Base-by-base conservation (phyloP, 2,329 filamentous ascomycete genomes). In the Penicillium paneum region DNA sequence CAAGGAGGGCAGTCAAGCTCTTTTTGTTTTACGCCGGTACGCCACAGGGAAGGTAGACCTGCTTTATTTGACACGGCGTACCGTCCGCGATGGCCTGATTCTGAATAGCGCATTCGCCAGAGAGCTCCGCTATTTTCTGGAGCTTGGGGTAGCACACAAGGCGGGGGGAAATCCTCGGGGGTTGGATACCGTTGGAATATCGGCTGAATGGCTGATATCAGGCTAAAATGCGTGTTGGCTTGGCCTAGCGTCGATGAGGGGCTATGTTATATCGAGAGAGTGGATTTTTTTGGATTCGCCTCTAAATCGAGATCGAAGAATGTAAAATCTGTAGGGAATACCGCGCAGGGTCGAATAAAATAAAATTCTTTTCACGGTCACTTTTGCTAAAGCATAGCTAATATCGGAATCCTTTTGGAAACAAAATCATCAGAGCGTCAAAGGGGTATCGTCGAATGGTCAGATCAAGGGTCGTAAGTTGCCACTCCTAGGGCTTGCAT, bases 401-500 rank as follows among this genome's bases (percentile, higher is more conserved):
- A 28, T 21, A 39, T 44, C 12, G 19, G 28, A n/a, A 40, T n/a
- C 45, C 39, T 34, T 15, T 29, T 24, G 24, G 44, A 24, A 32
- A 34, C 42, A 55, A 35, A 43, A 28, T 47, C 29, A 52, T 48
- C 43, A 49, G 39, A 47, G 19, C 40, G 32, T 39, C 24, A 41
- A 56, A 57, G 31, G 45, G 52, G 52, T 54, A 54, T 54, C 40
- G 44, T 54, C n/a, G 15, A 26, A 44, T 41, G 26, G 17, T 44
- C 40, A 55, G n/a, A 57, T 55, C 42, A 71, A 47, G 43, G 70
- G 70, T 34, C 69, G 60, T 40, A 72, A 43, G 26, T 55, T 58
- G 8, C 64, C 68, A 61, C 70, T 72, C 17, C 65, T 56, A 11
- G 66, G 64, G 52, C 66, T 69, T 50, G 54, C 61, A 52, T 56